Evolutionary conservation across 371 early-diverging fungal genomes (phyloP).

Genomic region (Basidiobolus heterosporus): DNA sequence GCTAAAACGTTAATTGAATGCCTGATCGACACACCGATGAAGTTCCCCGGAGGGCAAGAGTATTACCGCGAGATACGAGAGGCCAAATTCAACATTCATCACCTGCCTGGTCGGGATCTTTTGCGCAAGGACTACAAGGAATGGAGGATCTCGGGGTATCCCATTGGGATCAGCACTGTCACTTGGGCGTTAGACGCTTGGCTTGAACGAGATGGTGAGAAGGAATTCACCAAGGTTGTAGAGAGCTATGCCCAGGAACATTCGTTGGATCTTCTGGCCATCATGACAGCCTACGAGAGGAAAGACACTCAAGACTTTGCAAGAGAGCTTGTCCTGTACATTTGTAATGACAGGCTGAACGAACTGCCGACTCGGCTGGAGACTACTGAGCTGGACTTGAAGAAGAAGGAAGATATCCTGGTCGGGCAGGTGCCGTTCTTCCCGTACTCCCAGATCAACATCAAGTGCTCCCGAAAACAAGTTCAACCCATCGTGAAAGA

Average conservation of each 20-base stretch:
- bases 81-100: slow-evolving; percentile 31
- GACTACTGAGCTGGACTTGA: slow-evolving; percentile 12
- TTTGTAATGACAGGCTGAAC: slow-evolving; percentile 10
- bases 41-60: slow-evolving; percentile 1
- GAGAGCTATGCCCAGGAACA: slow-evolving; percentile 2
- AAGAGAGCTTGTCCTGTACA: slow-evolving; percentile 37
- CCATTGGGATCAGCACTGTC: slow-evolving; percentile 46
- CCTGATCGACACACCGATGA: slow-evolving; percentile 1
- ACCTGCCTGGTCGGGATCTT: slow-evolving; percentile 30
- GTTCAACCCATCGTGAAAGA: slow-evolving; percentile 39
- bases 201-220: slow-evolving; percentile 20
- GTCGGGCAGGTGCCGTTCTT: slow-evolving; percentile 15
- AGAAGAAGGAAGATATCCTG: slow-evolving; percentile 7
- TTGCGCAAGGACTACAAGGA: slow-evolving; percentile 69
- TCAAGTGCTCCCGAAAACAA: slow-evolving; percentile 45
- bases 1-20: slow-evolving; percentile 10
- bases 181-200: slow-evolving; percentile 34
- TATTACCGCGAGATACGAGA: slow-evolving; percentile 28
- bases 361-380: slow-evolving; percentile 4
- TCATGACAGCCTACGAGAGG: slow-evolving; percentile 41
- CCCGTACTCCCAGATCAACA: slow-evolving; percentile 21
- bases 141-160: slow-evolving; percentile 25
- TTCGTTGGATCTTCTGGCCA: slow-evolving; percentile 29
- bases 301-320: slow-evolving; percentile 24
- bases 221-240: neutral